Percentiles rank a stretch among this genome's conserved stretches.
Conservation (phyloP, 169 alveolate species). For the Besnoitia besnoiti region DNA sequence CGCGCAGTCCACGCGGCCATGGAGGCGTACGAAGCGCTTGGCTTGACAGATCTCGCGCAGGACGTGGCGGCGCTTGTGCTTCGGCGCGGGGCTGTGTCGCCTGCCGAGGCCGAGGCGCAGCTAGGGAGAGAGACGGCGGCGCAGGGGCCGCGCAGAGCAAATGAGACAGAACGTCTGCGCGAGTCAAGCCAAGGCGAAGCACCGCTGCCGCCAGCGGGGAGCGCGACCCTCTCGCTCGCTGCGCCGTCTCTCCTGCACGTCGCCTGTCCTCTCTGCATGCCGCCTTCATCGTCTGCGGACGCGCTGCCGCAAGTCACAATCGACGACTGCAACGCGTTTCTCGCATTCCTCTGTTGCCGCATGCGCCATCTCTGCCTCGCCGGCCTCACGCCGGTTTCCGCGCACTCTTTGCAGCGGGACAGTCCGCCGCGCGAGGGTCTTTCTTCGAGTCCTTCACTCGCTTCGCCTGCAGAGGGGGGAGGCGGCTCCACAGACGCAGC, state of each 20-base stretch:
- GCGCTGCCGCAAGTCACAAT: not conserved
- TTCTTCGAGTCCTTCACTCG: not conserved
- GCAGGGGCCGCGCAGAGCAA: too few relatives aligned
- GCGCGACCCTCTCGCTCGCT: too few relatives aligned
- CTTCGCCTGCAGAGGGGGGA: not conserved
- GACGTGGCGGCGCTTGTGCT: not conserved
- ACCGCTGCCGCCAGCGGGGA: too few relatives aligned
- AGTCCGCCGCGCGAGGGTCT: not conserved
- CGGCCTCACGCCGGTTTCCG: not conserved
- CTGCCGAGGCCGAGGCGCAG: too few relatives aligned
- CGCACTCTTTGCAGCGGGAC: not conserved
- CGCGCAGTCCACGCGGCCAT: not conserved
- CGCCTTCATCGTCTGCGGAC: not conserved
- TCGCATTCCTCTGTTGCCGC: not conserved
- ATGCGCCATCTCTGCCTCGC: not conserved
- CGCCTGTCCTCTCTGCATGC: not conserved
- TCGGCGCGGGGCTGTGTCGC: too few relatives aligned
- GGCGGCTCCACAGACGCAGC: not conserved
- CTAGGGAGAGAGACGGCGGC: too few relatives aligned
- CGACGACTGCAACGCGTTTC: not conserved
- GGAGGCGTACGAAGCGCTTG: not conserved
- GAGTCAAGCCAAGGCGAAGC: too few relatives aligned
- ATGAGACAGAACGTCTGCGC: too few relatives aligned
- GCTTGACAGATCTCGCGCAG: not conserved
- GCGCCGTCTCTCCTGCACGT: not conserved